These are phyloP conservation scores for Psilocybe azurescens DNA, from an alignment of 768 basidiomycete genomes.

Conservation along the genomic window DNA sequence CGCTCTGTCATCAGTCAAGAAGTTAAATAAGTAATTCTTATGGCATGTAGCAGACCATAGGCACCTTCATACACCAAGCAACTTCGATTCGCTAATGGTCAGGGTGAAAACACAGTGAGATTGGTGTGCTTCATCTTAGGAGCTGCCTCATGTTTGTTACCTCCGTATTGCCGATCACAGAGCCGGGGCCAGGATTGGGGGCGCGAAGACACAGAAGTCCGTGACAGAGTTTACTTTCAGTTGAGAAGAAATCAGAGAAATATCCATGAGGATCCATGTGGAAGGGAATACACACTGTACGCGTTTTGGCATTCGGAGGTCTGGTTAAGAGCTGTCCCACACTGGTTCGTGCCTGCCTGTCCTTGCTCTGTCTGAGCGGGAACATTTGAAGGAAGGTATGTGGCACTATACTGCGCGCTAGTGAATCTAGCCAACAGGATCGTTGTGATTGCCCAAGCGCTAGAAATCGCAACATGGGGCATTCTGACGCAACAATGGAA, in stretches of 20 bases:
- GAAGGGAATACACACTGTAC: conserved; percentile 47
- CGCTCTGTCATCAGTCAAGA: conserved; percentile 40
- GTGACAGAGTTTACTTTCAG: conserved; percentile 59
- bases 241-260: conserved; percentile 8
- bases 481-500: background rate
- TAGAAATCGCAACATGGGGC: background rate
- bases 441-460: background rate
- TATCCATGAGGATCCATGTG: background rate
- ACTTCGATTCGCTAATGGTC: conserved; percentile 43
- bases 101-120: background rate
- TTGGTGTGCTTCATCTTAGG: background rate
- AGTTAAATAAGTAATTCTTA: background rate
- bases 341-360: conserved; percentile 69
- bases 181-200: conserved; percentile 54
- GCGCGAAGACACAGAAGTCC: conserved; percentile 50
- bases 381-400: conserved; percentile 48
- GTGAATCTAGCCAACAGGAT: background rate
- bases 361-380: conserved; percentile 57
- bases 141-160: conserved; percentile 30
- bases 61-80: conserved; percentile 48
- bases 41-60: background rate
- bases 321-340: conserved; percentile 60
- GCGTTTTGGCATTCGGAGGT: conserved; percentile 71
- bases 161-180: conserved; percentile 67
- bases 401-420: conserved; percentile 28